Conservation (phyloP, 2,329 filamentous ascomycete genomes). For the Leptographium procerum region DNA sequence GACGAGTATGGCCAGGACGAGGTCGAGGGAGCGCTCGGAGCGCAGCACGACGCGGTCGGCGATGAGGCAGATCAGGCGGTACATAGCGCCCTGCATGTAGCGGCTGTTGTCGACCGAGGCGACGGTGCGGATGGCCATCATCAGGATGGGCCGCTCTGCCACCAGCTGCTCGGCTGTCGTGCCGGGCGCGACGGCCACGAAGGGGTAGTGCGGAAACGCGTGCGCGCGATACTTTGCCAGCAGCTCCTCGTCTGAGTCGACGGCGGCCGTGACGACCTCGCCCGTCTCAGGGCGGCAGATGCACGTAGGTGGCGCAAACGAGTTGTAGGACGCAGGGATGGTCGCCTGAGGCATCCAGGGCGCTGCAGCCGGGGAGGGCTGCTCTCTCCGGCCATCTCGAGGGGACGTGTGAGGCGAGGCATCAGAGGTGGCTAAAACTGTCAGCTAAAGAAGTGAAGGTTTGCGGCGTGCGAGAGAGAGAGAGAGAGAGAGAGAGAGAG, state of each 20-base stretch:
- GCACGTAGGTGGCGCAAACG: slow-evolving; percentile 32
- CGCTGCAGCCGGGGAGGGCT: not conserved
- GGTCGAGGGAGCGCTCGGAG: slow-evolving; percentile 37
- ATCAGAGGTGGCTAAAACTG: not conserved
- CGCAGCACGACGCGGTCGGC: slow-evolving; percentile 37
- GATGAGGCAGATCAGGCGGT: slow-evolving; percentile 31
- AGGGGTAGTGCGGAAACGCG: slow-evolving; percentile 33
- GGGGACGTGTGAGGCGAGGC: not conserved
- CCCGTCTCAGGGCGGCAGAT: slow-evolving; percentile 32
- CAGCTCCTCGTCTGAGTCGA: slow-evolving; percentile 34
- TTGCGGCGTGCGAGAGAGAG: too few species aligned
- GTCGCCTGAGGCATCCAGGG: not conserved
- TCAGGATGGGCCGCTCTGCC: slow-evolving; percentile 32
- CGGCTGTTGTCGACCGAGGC: slow-evolving; percentile 33
- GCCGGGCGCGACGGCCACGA: slow-evolving; percentile 30
- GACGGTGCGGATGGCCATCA: slow-evolving; percentile 38
- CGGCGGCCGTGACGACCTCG: slow-evolving; percentile 24
- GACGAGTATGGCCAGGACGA: slow-evolving; percentile 36
- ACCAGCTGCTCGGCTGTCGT: slow-evolving; percentile 26
- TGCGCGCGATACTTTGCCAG: slow-evolving; percentile 31
- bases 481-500: not conserved
- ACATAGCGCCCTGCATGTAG: slow-evolving; percentile 40
- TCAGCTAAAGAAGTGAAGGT: not conserved
- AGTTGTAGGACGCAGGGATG: slow-evolving; percentile 27
- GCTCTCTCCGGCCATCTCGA: not conserved